Evolutionary conservation across 352 stramenopile genomes (phyloP).

Genomic region (Stramenopiles sp.): DNA sequence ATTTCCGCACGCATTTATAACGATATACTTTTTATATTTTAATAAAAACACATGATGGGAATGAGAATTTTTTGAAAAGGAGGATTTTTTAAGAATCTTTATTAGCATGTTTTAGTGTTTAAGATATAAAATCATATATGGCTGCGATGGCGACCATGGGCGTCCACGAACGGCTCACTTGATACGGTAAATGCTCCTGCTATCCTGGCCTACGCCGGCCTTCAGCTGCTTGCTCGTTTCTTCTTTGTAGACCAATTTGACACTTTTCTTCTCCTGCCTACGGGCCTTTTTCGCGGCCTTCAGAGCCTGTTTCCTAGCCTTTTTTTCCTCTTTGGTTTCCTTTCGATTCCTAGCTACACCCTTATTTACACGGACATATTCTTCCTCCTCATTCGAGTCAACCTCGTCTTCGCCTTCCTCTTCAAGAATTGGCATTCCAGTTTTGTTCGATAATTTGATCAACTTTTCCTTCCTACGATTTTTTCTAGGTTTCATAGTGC

Average conservation of each 20-base stretch:
- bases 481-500: slow-evolving; percentile 24
- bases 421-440: slow-evolving; percentile 74
- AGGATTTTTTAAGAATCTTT: no score
- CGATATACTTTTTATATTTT: no score
- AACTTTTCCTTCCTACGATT: slow-evolving; percentile 61
- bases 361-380: no score
- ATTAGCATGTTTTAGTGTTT: no score
- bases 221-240: slow-evolving; percentile 53
- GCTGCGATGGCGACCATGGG: no score
- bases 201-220: no score
- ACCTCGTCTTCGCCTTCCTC: slow-evolving; percentile 34
- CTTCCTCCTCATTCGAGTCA: slow-evolving; percentile 17
- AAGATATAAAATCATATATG: no score
- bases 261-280: slow-evolving; percentile 79
- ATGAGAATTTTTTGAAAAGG: no score
- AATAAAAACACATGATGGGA: no score
- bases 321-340: slow-evolving; percentile 78
- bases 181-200: no score
- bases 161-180: no score
- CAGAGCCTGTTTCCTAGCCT: slow-evolving; percentile 59
- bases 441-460: slow-evolving; percentile 79
- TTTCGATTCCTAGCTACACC: slow-evolving; percentile 35
- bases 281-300: slow-evolving; percentile 70
- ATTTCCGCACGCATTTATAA: no score
- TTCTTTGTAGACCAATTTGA: slow-evolving; percentile 69